Conservation (phyloP, 306 rosid genomes). For the Castanea crenata region DNA sequence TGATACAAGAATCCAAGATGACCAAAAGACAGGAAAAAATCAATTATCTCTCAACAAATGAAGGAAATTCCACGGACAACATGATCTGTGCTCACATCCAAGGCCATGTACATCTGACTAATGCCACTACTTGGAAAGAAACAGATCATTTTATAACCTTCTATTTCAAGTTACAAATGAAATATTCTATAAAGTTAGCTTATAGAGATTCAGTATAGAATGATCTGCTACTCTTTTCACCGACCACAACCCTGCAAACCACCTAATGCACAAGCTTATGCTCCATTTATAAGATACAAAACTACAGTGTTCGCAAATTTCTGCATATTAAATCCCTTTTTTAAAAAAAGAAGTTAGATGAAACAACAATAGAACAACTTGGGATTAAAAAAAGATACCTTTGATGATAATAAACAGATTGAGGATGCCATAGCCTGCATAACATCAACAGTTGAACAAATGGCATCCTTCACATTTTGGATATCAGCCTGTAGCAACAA, state of each 20-base stretch:
- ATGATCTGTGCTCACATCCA: neutral
- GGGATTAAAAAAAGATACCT: constrained; percentile 39
- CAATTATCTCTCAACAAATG: neutral
- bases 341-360: neutral
- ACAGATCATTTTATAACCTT: neutral
- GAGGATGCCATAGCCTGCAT: constrained; percentile 96
- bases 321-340: neutral
- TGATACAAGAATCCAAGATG: neutral
- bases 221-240: too few species aligned
- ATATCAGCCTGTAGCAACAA: constrained; percentile 61
- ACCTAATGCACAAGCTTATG: neutral
- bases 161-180: neutral
- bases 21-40: neutral
- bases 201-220: too few species aligned
- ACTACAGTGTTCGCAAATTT: neutral
- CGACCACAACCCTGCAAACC: too few species aligned
- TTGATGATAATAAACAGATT: constrained; percentile 56
- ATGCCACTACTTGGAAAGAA: neutral
- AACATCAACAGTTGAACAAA: constrained; percentile 87
- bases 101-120: neutral
- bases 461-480: constrained; percentile 75
- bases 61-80: neutral
- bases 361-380: neutral
- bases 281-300: neutral
- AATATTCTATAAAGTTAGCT: too few species aligned